Base-by-base conservation (phyloP, 331 rosid species). In the Quercus tomentella region DNA sequence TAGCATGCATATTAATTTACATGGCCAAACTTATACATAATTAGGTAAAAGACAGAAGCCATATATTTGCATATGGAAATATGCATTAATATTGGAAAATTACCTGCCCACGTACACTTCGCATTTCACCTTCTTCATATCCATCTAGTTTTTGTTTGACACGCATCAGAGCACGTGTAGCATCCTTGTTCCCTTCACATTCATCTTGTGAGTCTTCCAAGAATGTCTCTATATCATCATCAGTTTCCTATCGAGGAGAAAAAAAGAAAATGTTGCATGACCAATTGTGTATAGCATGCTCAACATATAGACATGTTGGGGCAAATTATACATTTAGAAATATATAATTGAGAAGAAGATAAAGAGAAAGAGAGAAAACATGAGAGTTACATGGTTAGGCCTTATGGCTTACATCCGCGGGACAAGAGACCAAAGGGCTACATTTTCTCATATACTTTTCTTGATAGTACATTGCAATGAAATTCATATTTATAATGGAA, bases 91-190 rank as follows among this genome's bases (percentile, higher is more conserved):
- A 75, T 63, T 43, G 28, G 31, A 10, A 73, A 81, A 82, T 70
- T 87, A 94, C 98, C 97, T 94, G 98, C 69, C 98, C 98, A 65
- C 90, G 89, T 65, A 90, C 75, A 72, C 98, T 94, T 77, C 96
- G 90, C 97, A 91, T 89, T 88, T 92, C 98, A 7, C 97, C 97
- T 16, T 91, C 97, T 90, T 92, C 98, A 77, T 91, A 94, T 56
- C 98, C 97, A 83, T 94, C 98, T 72, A 94, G 85, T 82, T 94
- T 94, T 80, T 94, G 96, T 85, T 91, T 94, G 80, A 94, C 98
- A 60, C 98, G 97, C 87, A 94, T 74, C 74, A 94, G 84, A 7
- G 97, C 97, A 49, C 97, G 98, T 14, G 98, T 87, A 73, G 97
- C 98, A 73, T 94, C 98, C 89, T 89, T 92, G 86, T 94, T 94